Base-by-base conservation (phyloP, 31 red algal species). In the Porphyra umbilicalis region DNA sequence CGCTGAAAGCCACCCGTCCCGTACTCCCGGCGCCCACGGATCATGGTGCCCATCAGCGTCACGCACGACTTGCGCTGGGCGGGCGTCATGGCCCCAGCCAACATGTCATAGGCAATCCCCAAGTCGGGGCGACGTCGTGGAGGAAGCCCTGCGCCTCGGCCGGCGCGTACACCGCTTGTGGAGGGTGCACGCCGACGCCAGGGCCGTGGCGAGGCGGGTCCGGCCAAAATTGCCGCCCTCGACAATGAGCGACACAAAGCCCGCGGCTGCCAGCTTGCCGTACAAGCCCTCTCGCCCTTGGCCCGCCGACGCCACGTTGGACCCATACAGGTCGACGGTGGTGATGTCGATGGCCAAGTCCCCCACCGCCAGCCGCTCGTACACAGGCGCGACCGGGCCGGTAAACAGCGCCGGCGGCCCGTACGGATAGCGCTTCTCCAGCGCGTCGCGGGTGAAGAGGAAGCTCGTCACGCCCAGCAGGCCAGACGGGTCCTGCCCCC, bases 21-120 rank as follows among this genome's bases (percentile, higher is more conserved):
- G 11, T 36, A 14, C 38, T 79, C 78, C 8, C 32, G 35, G 34
- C 78, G 78, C 33, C 38, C 78, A 10, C 36, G 78, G 38, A 39
- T 39, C 78, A 79, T 79, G 35, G 35, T 38, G 38, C 36, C 78
- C 36, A 79, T 79, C 78, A 79, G 38, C 78, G 35, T 39, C 38
- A 35, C 38, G 38, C 78, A 79, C 35, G 78, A 8, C 35, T 14
- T 13, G 10, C 78, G 78, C 36, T 79, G 36, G 9, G 16, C 38
- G 35, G 35, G 13, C 13, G 25, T 39, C 78, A 79, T 79, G 38
- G 35, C 78, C 2, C 38, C 30, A 14, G 35, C 35, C 9, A 79
- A 34, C 35, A 35, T 15, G 33, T 79, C 78, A 15, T 79, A 79
- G 9, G 78, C 78, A 9, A 39, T 79, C n/a, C 78, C 78, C 20